A percentile compares a stretch with the other conserved stretches of the same genome.
Conservation (phyloP, 2,329 filamentous ascomycete species). For the Daldinia sp. region DNA sequence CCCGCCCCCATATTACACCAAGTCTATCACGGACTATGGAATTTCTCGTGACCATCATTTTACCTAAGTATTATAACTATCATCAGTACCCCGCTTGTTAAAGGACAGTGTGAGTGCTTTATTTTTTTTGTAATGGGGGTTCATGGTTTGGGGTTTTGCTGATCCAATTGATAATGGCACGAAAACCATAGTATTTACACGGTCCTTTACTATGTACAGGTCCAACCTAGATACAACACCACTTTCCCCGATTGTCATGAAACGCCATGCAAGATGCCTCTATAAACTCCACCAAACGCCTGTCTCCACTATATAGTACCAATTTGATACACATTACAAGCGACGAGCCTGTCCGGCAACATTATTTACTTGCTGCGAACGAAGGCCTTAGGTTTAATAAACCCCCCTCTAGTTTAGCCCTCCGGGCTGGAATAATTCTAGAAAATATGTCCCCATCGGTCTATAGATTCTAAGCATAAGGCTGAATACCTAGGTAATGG, state of each 20-base stretch:
- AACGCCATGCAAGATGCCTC: background rate
- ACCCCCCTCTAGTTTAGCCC: background rate
- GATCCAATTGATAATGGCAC: constrained; percentile 11
- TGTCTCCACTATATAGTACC: background rate
- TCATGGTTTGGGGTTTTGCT: constrained; percentile 16
- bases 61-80: constrained; percentile 21
- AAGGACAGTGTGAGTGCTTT: constrained; percentile 17
- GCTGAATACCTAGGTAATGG: constrained; percentile 17
- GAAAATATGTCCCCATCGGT: constrained; percentile 11
- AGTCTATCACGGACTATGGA: constrained; percentile 17
- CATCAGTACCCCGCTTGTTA: constrained; percentile 11
- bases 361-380: background rate
- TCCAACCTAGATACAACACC: constrained; percentile 2
- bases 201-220: too few relatives aligned
- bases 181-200: constrained; percentile 11
- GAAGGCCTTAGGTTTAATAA: background rate
- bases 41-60: constrained; percentile 10
- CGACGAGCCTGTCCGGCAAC: background rate
- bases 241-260: background rate
- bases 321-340: too few relatives aligned
- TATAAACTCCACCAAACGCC: background rate
- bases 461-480: constrained; percentile 11
- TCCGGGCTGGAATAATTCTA: constrained; percentile 8
- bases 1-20: background rate
- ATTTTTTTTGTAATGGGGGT: constrained; percentile 10